phyloP scores from a whole-genome alignment of 2,329 filamentous ascomycete genomes.

The Huntiella omanensis region DNA sequence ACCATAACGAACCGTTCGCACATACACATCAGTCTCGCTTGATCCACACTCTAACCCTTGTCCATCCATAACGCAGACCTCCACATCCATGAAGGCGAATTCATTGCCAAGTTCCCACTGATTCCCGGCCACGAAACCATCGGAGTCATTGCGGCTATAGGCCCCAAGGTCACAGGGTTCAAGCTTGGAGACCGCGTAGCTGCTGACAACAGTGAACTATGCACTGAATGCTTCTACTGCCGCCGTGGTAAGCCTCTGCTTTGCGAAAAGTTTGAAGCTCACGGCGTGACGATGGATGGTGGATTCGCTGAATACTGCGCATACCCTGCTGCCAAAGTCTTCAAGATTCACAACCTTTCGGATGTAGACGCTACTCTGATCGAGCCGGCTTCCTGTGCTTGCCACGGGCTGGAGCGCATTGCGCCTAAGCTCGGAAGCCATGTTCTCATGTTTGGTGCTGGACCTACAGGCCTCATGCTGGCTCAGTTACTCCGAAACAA shows the following conservation, averaged over 20 bases:
- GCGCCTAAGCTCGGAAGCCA: slow-evolving; percentile 44
- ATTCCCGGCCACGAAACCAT: slow-evolving; percentile 53
- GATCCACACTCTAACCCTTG: slow-evolving; percentile 11
- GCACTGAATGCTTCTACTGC: slow-evolving; percentile 57
- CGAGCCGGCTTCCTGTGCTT: slow-evolving; percentile 53
- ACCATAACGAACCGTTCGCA: too few species aligned
- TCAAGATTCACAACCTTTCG: slow-evolving; percentile 45
- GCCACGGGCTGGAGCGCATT: slow-evolving; percentile 52
- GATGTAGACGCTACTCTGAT: slow-evolving; percentile 52
- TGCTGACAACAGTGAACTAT: slow-evolving; percentile 47
- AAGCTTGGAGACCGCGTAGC: slow-evolving; percentile 44
- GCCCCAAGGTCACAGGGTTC: slow-evolving; percentile 40
- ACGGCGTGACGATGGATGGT: slow-evolving; percentile 49
- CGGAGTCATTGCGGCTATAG: slow-evolving; percentile 41
- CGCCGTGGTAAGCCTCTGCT: slow-evolving; percentile 46
- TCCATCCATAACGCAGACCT: slow-evolving; percentile 16
- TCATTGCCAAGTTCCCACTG: slow-evolving; percentile 42
- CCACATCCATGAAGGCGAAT: slow-evolving; percentile 53
- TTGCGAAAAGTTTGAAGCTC: slow-evolving; percentile 50
- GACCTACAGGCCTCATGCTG: slow-evolving; percentile 46
- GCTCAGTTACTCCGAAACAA: slow-evolving; percentile 45
- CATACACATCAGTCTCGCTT: too few species aligned
- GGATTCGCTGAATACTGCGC: slow-evolving; percentile 53
- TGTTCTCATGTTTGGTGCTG: slow-evolving; percentile 47
- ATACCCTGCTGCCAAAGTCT: slow-evolving; percentile 35